phyloP scores from a whole-genome alignment of 192 early-diverging fungal species.

The Podila clonocystis region DNA sequence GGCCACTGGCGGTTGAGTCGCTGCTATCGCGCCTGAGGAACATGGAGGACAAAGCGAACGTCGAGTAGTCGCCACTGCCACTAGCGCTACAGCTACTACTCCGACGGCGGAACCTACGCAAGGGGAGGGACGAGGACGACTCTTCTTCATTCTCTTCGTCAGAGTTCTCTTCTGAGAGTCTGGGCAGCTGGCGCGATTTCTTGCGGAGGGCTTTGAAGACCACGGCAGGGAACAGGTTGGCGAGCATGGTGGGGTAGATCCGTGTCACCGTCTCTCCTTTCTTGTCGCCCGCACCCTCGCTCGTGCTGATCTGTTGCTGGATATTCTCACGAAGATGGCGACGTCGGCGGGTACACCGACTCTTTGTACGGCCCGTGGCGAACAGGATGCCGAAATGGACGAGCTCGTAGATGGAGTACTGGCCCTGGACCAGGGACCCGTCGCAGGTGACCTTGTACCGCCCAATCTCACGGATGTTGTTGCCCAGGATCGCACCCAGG shows the following conservation, averaged over 20 bases:
- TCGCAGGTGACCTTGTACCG: slow-evolving; percentile 44
- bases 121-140: background rate
- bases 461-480: slow-evolving; percentile 46
- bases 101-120: background rate
- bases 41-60: background rate
- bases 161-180: slow-evolving; percentile 35
- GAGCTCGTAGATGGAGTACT: slow-evolving; percentile 39
- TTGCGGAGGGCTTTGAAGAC: slow-evolving; percentile 37
- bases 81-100: background rate
- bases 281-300: background rate
- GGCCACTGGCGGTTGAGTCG: background rate
- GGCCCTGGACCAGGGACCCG: slow-evolving; percentile 18
- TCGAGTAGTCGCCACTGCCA: background rate
- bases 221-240: slow-evolving; percentile 33
- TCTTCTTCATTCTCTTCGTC: background rate
- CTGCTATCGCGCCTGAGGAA: background rate
- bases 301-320: background rate
- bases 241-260: slow-evolving; percentile 34
- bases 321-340: background rate
- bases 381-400: slow-evolving; percentile 33
- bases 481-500: slow-evolving; percentile 43
- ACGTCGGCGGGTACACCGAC: background rate
- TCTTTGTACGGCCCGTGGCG: slow-evolving; percentile 17
- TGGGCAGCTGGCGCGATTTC: slow-evolving; percentile 25
- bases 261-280: background rate